Evolutionary conservation across 345 rosid genomes (phyloP).

Genomic region (Corymbia maculata): DNA sequence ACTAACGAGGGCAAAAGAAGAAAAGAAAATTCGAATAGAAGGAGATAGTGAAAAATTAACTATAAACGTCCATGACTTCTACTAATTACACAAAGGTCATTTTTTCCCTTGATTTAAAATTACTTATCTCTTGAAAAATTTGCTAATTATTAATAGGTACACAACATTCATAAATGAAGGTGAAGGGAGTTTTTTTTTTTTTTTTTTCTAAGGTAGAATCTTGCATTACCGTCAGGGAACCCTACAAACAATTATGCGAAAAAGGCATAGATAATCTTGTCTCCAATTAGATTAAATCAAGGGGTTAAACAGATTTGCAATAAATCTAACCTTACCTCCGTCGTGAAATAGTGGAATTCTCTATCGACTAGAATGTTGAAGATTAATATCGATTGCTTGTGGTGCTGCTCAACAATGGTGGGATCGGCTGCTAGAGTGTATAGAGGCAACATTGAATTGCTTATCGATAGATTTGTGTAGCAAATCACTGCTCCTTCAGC

Average conservation of each 20-base stretch:
- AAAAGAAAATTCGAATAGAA: background rate
- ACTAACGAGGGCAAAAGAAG: background rate
- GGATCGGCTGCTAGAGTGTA: too few species aligned
- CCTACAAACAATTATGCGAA: fast-evolving
- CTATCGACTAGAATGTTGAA: too few species aligned
- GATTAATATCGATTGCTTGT: too few species aligned
- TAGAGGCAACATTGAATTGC: too few species aligned
- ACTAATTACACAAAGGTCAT: background rate
- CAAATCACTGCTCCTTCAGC: too few species aligned
- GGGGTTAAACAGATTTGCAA: too few species aligned
- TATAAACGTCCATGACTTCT: background rate
- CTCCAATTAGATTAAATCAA: background rate
- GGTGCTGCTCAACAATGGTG: too few species aligned
- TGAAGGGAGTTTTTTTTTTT: fast-evolving
- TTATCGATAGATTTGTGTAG: too few species aligned
- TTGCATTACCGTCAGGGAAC: background rate
- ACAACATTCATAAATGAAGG: background rate
- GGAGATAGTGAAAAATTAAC: too few species aligned
- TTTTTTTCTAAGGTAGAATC: fast-evolving
- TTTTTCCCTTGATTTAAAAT: background rate
- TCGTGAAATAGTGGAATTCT: too few species aligned
- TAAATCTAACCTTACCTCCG: too few species aligned
- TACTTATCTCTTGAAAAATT: background rate
- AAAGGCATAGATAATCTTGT: background rate
- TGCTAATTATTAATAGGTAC: background rate